Percentiles rank a stretch among this genome's conserved stretches.
phyloP scores from a whole-genome alignment of 208 protist genomes.

The Balamuthia mandrillaris region DNA sequence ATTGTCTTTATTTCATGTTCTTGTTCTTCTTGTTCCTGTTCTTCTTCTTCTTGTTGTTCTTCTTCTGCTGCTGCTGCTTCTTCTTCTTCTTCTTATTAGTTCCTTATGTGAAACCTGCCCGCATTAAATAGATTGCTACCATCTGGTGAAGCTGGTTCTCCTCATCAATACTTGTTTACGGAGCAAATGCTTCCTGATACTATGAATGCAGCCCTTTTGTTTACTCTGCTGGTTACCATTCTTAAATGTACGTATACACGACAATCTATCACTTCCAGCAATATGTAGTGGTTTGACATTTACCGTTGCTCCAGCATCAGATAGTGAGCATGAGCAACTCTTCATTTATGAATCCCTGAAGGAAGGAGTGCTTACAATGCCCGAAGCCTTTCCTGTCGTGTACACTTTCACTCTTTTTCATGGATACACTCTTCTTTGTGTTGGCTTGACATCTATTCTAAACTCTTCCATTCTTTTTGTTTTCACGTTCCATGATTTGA shows the following conservation, averaged over 20 bases:
- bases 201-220: conserved; percentile 16
- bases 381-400: conserved; percentile 13
- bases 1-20: not conserved
- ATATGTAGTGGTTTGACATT: not conserved
- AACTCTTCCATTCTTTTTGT: too few relatives aligned
- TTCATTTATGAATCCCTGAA: conserved; percentile 28
- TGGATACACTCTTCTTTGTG: too few relatives aligned
- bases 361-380: conserved; percentile 3
- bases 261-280: not conserved
- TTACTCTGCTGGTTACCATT: conserved; percentile 29
- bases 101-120: too few relatives aligned
- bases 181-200: conserved; percentile 25
- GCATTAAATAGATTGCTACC: not conserved
- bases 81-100: too few relatives aligned
- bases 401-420: too few relatives aligned
- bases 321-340: conserved; percentile 29
- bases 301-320: not conserved
- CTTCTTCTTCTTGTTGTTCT: too few relatives aligned
- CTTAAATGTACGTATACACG: not conserved
- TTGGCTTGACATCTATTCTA: too few relatives aligned
- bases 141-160: not conserved
- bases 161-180: conserved; percentile 14
- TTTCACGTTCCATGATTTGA: too few relatives aligned
- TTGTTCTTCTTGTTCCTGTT: too few relatives aligned
- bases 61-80: too few relatives aligned